Conservation (phyloP, 257 asterid species). For the Sherardia arvensis region DNA sequence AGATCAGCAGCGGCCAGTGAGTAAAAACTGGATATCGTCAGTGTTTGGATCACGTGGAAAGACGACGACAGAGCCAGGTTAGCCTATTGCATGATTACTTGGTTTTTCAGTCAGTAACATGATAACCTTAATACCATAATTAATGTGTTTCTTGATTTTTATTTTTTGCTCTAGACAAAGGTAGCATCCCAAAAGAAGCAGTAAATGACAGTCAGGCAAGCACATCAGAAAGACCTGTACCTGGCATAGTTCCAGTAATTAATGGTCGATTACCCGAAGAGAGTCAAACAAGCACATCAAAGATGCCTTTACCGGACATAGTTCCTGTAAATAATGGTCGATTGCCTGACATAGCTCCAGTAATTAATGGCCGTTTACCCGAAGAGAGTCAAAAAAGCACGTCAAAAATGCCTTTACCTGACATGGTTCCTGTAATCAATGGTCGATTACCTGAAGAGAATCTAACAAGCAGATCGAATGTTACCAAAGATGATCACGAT, state of each 20-base stretch:
- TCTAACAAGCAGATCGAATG: slow-evolving; percentile 12
- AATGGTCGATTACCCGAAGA: no score
- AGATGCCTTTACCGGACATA: slow-evolving; percentile 15
- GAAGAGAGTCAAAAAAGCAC: no score
- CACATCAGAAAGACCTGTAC: no score
- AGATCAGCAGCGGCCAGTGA: slow-evolving; percentile 32
- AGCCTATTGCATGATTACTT: slow-evolving; percentile 3
- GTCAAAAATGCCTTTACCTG: slow-evolving; percentile 21
- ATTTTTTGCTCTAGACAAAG: slow-evolving; percentile 7
- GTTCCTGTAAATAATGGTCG: slow-evolving; percentile 24
- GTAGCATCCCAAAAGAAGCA: slow-evolving; percentile 19
- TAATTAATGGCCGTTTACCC: no score
- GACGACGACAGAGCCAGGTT: slow-evolving; percentile 51
- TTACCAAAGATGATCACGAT: slow-evolving; percentile 12
- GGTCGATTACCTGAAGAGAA: slow-evolving; percentile 20
- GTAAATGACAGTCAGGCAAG: slow-evolving; percentile 14
- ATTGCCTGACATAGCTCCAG: no score
- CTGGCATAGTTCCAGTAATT: no score
- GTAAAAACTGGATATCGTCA: slow-evolving; percentile 53
- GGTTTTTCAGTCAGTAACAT: background rate
- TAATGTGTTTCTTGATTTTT: background rate
- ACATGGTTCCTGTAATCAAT: slow-evolving; percentile 18
- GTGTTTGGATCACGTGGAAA: slow-evolving; percentile 34
- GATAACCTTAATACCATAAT: background rate
- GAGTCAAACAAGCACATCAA: no score